Evolutionary conservation across 768 basidiomycete genomes (phyloP), one percentile per base, ranked within the genome.

Genomic region (Collybiopsis luxurians): DNA sequence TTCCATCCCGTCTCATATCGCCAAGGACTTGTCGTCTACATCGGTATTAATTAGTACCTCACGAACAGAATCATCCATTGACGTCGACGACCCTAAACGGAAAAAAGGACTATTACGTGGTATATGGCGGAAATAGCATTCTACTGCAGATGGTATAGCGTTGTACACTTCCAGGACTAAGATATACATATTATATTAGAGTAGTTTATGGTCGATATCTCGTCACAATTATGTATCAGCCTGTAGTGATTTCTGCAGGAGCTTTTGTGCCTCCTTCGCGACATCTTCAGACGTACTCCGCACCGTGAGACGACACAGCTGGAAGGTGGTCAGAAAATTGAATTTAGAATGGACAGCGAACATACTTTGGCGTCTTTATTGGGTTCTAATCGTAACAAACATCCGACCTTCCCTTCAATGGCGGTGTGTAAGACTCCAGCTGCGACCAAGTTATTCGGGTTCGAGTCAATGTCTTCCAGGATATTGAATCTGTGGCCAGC

Each of bases 391-490:
- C 97, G 82, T 61, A 98, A 71, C 60, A 99, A 75, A 67, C 97
- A 98, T 5, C 97, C 97, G 49, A 98, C 92, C 72, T 98, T 98
- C 31, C 96, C 96, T 3, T 89, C 89, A 4, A 76, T 70, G n/a
- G 89, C 87, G 76, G 87, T 96, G 69, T 98, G 94, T 50, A 99
- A 74, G 30, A 99, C 92, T n/a, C 90, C 95, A n/a, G 95, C 97
- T 21, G 84, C 90, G 17, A 98, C 95, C 42, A 94, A 70, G 66
- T 99, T 99, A 66, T 79, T 86, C n/a, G 90, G 87, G 71, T 97
- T 99, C 27, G 95, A 92, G 67, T 99, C 97, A 55, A 98, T 84
- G 26, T 86, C 90, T 2, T 87, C 82, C 45, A 98, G 75, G 24
- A 95, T 65, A 52, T 89, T 86, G 54, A 98, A 73, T 24, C 82